A percentile compares a stretch with the other conserved stretches of the same genome.
Conservation (phyloP, 2,329 filamentous ascomycete genomes). For the Claviceps arundinis region DNA sequence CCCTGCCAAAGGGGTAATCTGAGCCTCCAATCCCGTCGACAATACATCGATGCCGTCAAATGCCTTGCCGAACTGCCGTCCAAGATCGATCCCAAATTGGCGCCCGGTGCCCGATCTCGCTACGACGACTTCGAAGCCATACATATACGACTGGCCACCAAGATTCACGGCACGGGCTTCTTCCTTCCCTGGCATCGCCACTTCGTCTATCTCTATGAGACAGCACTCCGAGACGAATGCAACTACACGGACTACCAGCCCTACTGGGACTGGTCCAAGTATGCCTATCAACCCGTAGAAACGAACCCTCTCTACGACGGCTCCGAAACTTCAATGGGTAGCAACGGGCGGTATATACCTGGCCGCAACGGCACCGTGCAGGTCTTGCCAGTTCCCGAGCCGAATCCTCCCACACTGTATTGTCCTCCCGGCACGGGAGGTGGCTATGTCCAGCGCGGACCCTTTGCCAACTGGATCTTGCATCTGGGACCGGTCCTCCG, state of each 20-base stretch:
- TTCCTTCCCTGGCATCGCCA: conserved; percentile 26
- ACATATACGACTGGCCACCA: not conserved
- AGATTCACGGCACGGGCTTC: not conserved
- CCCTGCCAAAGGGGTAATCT: not conserved
- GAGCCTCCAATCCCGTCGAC: not conserved
- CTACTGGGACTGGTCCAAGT: conserved; percentile 4
- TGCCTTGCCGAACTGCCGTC: not conserved
- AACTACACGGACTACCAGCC: conserved; percentile 16
- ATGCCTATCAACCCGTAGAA: not conserved
- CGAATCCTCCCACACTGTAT: not conserved
- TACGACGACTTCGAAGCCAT: conserved; percentile 3
- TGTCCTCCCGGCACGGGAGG: conserved; percentile 2
- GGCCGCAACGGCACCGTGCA: not conserved
- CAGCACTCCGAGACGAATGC: conserved; percentile 27
- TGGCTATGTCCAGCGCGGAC: conserved; percentile 2
- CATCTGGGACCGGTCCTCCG: not conserved
- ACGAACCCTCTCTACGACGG: conserved; percentile 3
- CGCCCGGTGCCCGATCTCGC: conserved; percentile 3
- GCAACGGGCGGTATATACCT: not conserved
- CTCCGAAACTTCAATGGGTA: not conserved
- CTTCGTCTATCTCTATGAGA: conserved; percentile 24
- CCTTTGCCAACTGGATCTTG: not conserved
- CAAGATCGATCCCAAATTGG: not conserved
- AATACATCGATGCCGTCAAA: not conserved
- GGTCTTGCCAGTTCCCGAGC: not conserved